Evolutionary conservation across 768 basidiomycete genomes (phyloP).

Genomic region (Rhodotorula graminis): DNA sequence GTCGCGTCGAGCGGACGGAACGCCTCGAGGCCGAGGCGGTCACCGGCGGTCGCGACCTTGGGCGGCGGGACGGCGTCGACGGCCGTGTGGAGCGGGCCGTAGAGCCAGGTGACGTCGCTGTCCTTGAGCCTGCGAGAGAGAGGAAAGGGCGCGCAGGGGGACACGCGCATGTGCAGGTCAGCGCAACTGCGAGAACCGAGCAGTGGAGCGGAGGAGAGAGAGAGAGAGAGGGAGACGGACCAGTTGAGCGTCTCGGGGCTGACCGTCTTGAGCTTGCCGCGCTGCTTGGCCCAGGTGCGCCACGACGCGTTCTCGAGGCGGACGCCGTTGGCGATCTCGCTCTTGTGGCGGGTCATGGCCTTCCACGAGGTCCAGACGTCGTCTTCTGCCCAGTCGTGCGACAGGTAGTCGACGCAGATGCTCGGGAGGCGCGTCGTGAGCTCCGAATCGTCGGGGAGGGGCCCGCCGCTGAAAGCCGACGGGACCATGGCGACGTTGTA

Average conservation of each 20-base stretch:
- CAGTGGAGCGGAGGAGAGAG: background rate
- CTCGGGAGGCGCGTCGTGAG: conserved; percentile 70
- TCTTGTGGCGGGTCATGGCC: conserved; percentile 96
- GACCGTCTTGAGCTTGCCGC: conserved; percentile 89
- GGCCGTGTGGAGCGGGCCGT: conserved; percentile 93
- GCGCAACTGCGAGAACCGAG: background rate
- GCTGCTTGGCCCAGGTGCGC: conserved; percentile 99
- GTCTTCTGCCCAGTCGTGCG: conserved; percentile 94
- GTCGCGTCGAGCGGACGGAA: conserved; percentile 28
- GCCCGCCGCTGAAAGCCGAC: conserved; percentile 46
- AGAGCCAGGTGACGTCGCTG: conserved; percentile 98
- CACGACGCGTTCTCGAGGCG: conserved; percentile 96
- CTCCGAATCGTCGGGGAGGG: conserved; percentile 54
- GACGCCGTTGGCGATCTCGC: conserved; percentile 91
- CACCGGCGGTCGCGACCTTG: conserved; percentile 54
- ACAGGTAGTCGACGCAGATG: conserved; percentile 97
- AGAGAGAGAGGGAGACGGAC: conserved; percentile 53
- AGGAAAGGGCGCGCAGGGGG: too few relatives aligned
- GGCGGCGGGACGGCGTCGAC: conserved; percentile 72
- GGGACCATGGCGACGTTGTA: conserved; percentile 44
- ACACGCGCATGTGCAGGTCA: background rate
- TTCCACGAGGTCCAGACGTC: conserved; percentile 99
- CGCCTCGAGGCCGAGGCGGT: conserved; percentile 55
- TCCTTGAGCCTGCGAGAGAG: conserved; percentile 80
- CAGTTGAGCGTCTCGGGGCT: conserved; percentile 97